Conservation (phyloP, 1,284 basidiomycete species). For the Neolentinus lepideus region DNA sequence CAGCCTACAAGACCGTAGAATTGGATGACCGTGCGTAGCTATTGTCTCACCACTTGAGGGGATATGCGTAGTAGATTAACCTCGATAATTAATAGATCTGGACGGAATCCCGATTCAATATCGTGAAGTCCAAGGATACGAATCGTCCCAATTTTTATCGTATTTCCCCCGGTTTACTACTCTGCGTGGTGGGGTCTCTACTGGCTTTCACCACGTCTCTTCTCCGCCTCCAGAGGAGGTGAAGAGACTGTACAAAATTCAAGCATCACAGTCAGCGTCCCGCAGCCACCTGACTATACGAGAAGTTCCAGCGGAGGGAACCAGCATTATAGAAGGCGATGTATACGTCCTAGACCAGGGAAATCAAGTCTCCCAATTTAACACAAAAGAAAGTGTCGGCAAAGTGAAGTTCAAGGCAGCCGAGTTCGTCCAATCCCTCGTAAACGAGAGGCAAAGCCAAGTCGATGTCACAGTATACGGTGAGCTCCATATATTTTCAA, state of each 20-base stretch:
- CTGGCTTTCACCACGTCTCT: constrained; percentile 55
- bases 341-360: constrained; percentile 57
- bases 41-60: background rate
- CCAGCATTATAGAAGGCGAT: constrained; percentile 43
- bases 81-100: constrained; percentile 29
- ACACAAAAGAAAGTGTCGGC: constrained; percentile 42
- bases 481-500: constrained; percentile 20
- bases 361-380: constrained; percentile 41
- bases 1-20: constrained; percentile 64
- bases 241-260: constrained; percentile 41
- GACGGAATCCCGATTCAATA: constrained; percentile 50
- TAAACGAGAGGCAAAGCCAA: constrained; percentile 31
- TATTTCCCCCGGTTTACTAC: constrained; percentile 49
- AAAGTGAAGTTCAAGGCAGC: constrained; percentile 53
- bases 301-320: constrained; percentile 36
- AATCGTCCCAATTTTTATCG: constrained; percentile 50
- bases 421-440: constrained; percentile 46
- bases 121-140: constrained; percentile 52
- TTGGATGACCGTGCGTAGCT: constrained; percentile 50
- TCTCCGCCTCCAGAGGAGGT: constrained; percentile 34
- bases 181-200: constrained; percentile 48
- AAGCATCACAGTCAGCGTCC: constrained; percentile 8
- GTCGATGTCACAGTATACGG: constrained; percentile 46
- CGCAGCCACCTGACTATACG: constrained; percentile 34
- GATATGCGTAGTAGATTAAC: background rate